Percentiles rank a stretch among this genome's conserved stretches.
Conservation (phyloP, 1,284 basidiomycete species). For the Irpex lacteus region DNA sequence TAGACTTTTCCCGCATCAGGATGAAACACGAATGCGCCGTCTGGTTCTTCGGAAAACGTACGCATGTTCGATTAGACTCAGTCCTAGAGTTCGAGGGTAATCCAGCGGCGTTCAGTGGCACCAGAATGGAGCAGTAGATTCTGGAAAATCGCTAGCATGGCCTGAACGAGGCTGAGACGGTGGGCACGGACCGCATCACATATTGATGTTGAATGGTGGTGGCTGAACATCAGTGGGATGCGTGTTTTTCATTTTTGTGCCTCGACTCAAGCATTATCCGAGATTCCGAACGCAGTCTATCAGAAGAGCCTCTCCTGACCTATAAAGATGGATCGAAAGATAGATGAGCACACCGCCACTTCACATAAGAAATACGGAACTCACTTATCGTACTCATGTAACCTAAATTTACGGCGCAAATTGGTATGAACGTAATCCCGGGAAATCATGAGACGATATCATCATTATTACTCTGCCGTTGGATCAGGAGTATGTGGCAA, state of each 20-base stretch:
- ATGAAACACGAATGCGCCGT: too few relatives aligned
- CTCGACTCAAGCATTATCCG: background rate
- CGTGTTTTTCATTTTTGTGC: constrained; percentile 4
- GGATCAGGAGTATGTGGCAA: background rate
- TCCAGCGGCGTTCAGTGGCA: background rate
- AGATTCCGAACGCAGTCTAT: background rate
- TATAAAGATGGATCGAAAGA: background rate
- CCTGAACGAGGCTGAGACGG: constrained; percentile 3
- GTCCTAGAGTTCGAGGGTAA: background rate
- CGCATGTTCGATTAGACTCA: background rate
- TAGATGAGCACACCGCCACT: background rate
- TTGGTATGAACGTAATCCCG: background rate
- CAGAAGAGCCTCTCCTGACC: background rate
- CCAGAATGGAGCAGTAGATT: background rate
- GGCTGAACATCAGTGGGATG: background rate
- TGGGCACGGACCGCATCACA: constrained; percentile 8
- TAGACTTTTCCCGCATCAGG: too few relatives aligned
- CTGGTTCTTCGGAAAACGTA: background rate
- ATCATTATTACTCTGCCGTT: background rate
- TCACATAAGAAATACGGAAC: background rate
- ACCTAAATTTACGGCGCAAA: background rate
- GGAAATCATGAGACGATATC: background rate
- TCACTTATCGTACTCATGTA: background rate
- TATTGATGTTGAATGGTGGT: background rate
- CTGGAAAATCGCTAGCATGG: constrained; percentile 5